These are phyloP conservation scores for Lanzia echinophila DNA, from an alignment of 2,329 filamentous ascomycete genomes.

Conservation along the genomic window DNA sequence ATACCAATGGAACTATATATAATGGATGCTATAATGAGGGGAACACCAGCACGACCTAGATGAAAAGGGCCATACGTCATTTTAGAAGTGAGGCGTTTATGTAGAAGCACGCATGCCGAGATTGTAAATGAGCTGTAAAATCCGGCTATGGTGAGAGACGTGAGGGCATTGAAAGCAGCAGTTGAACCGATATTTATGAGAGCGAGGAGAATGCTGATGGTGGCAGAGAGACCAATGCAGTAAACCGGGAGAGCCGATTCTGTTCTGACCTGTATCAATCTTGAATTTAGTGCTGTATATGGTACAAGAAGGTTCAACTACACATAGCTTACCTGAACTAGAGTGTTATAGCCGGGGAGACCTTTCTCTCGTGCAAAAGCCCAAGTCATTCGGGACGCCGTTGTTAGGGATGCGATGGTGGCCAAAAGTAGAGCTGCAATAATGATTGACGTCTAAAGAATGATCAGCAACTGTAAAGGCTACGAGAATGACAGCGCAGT, in stretches of 20 bases:
- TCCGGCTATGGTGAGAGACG: conserved; percentile 5
- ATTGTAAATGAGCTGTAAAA: conserved; percentile 10
- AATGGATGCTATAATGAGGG: conserved; percentile 6
- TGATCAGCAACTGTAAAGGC: neutral
- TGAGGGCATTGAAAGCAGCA: conserved; percentile 4
- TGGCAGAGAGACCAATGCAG: neutral
- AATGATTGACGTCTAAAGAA: conserved; percentile 12
- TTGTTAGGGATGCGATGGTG: neutral
- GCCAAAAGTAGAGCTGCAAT: conserved; percentile 1
- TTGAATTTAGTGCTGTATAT: neutral
- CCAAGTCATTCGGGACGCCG: conserved; percentile 8
- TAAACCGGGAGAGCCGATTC: conserved; percentile 1
- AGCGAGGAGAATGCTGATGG: conserved; percentile 3
- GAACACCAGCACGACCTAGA: neutral
- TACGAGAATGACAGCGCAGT: neutral
- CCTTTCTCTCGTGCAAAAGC: conserved; percentile 7
- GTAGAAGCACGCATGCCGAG: conserved; percentile 5
- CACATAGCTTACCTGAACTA: neutral
- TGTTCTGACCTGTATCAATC: neutral
- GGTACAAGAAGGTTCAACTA: neutral
- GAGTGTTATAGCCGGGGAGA: neutral
- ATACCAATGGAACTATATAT: conserved; percentile 1
- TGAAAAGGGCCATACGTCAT: conserved; percentile 12
- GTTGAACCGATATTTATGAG: conserved; percentile 7
- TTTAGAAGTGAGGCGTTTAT: conserved; percentile 9